Base-by-base conservation (phyloP, 768 basidiomycete genomes). In the Trametes maxima region DNA sequence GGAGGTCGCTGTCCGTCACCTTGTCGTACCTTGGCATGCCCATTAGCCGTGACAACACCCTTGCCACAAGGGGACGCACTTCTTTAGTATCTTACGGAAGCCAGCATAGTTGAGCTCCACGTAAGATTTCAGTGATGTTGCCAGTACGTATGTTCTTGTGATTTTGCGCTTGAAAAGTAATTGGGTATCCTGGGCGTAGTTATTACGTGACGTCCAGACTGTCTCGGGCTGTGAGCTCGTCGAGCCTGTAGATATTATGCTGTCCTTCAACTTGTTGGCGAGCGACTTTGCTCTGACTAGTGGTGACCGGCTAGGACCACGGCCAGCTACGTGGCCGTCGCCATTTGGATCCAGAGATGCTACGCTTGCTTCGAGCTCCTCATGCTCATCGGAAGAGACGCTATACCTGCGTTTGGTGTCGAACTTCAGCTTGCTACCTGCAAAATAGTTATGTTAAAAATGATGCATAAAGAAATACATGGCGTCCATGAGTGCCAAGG, bases 61-160 rank as follows among this genome's bases (percentile, higher is more conserved):
- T 39, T 57, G 7, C 45, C 46, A 47, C 57, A 51, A n/a, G 12
- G 13, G 24, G 33, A 73, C 85, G 59, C 71, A 94, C 90, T 98
- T 98, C 77, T 98, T 98, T 70, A 95, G 72, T 39, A 96, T 95
- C 80, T 98, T 98, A 67, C 93, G 84, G 76, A 98, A 94, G 1
- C 95, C 96, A 0, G 93, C 90, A 71, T 92, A 83, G 73, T 98
- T 98, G 59, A 97, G 77, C 68, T 98, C 94, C 57, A 94, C 86
- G 65, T 94, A 99, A 6, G 93, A 90, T 72, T 82, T 84, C 58
- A 98, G 80, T 28, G 87, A 86, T 14, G 87, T 87, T 47, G 88
- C 80, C 6, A 86, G 80, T 45, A 94, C 85, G 72, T 91, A 97
- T 12, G 94, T 80, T 48, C 80, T 86, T 0, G 93, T 91, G 54